Base-by-base conservation (phyloP, 129 eudicot genomes). In the Centaurea solstitialis region DNA sequence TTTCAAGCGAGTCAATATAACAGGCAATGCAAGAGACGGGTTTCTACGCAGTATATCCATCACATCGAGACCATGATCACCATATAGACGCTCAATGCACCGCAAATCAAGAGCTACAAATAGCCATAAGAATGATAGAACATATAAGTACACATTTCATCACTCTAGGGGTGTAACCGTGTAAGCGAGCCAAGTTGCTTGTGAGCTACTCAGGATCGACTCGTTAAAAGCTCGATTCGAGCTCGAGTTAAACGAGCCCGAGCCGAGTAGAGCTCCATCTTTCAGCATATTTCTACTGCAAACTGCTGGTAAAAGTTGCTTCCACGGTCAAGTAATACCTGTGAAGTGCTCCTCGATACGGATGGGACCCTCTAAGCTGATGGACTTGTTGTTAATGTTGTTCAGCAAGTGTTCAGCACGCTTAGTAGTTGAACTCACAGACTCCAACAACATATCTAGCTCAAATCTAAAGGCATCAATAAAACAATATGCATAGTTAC, bases 41-140 rank as follows among this genome's bases (percentile, higher is more conserved):
- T 89, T 95, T 88, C 91, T 93, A 53, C 98, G 94, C 82, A 95
- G 77, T 57, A 92, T 89, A 77, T 95, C 99, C 97, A 93, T 82
- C 79, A 84, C 99, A 89, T 95, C 99, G 62, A 95, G 94, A 9
- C 98, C 99, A 89, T 95, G 99, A 77, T 95, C 99, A 84, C 99
- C 99, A 71, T 95, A 95, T 17, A 95, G 81, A 74, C 99, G 98
- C 84, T 95, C 99, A 83, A 95, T 93, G 87, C 99, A 95, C 86
- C 99, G 88, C 69, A 95, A 81, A 85, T 91, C 91, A 45, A 95
- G 93, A 82, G 95, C 99, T 95, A 70, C 73, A 82, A 1, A 37
- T 73, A 82, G 68, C 37, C 76, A 79, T 65, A 17, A 73, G 67
- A 85, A 13, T 20, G 22, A 24, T 10, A 78, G 26, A 70, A 71